Evolutionary conservation across 495 filamentous ascomycete genomes (phyloP).

Genomic region (Hamigera avellanea): DNA sequence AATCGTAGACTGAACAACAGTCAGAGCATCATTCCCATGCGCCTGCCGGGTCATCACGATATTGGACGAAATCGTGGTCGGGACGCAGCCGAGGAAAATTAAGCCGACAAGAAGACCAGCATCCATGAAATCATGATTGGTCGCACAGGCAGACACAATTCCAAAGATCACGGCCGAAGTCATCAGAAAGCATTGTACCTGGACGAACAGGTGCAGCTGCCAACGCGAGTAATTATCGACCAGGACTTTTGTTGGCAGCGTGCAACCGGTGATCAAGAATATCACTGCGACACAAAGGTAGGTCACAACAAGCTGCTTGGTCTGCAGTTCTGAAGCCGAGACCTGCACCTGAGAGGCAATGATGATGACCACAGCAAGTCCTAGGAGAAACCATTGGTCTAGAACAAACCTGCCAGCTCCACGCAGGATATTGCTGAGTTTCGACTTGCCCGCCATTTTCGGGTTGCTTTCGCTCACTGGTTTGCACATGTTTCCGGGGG

Average conservation of each 20-base stretch:
- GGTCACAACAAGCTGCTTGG: constrained; percentile 19
- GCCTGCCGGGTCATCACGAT: constrained; percentile 31
- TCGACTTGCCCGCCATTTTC: too few species aligned
- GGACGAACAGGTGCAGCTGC: constrained; percentile 27
- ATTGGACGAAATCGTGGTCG: constrained; percentile 30
- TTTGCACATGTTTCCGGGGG: too few species aligned
- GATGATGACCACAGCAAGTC: constrained; percentile 7
- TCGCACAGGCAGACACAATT: constrained; percentile 23
- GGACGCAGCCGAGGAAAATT: constrained; percentile 23
- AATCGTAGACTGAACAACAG: constrained; percentile 28
- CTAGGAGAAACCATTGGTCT: not conserved
- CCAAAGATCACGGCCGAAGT: constrained; percentile 24
- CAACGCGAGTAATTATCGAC: constrained; percentile 23
- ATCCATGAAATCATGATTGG: constrained; percentile 25
- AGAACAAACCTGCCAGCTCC: not conserved
- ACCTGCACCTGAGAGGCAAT: constrained; percentile 30
- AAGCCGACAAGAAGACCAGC: constrained; percentile 27
- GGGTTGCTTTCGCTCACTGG: constrained; percentile 3
- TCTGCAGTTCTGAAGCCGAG: constrained; percentile 15
- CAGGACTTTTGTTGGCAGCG: constrained; percentile 20
- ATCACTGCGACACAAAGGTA: constrained; percentile 27
- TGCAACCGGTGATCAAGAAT: constrained; percentile 32
- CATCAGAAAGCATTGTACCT: constrained; percentile 28
- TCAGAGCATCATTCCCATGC: constrained; percentile 26
- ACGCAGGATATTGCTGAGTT: not conserved